Evolutionary conservation across 2,329 filamentous ascomycete species (phyloP).

Genomic region (Cladobotryum protrusum): DNA sequence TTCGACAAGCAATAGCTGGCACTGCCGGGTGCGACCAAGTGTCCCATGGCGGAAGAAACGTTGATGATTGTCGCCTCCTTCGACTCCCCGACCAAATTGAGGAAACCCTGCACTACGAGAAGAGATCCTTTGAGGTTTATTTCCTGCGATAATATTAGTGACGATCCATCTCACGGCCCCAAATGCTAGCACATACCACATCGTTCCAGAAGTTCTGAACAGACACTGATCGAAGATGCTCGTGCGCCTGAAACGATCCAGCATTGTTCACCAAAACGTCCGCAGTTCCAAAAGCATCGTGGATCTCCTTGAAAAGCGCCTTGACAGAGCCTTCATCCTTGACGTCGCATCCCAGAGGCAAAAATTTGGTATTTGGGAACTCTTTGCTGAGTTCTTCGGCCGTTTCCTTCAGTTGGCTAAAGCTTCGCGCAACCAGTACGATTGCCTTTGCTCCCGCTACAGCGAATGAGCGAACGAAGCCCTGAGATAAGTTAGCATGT

Average conservation of each 20-base stretch:
- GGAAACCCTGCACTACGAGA: conserved; percentile 1
- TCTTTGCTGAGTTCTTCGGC: conserved; percentile 2
- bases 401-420: not conserved
- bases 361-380: not conserved
- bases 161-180: no score
- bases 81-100: not conserved
- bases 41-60: not conserved
- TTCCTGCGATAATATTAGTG: not conserved
- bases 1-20: conserved; percentile 2
- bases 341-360: not conserved
- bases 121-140: conserved; percentile 5
- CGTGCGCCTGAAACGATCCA: not conserved
- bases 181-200: no score
- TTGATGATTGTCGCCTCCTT: conserved; percentile 5
- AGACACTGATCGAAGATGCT: not conserved
- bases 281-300: not conserved
- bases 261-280: conserved; percentile 7
- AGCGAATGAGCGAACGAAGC: conserved; percentile 1
- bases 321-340: not conserved
- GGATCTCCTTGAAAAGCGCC: not conserved
- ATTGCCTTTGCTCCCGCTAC: conserved; percentile 3
- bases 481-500: not conserved
- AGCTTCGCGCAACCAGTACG: conserved; percentile 2
- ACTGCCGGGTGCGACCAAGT: not conserved
- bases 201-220: no score